A percentile compares a stretch with the other conserved stretches of the same genome.
Conservation (phyloP, 331 rosid genomes). For the Erythrophleum ivorense region DNA sequence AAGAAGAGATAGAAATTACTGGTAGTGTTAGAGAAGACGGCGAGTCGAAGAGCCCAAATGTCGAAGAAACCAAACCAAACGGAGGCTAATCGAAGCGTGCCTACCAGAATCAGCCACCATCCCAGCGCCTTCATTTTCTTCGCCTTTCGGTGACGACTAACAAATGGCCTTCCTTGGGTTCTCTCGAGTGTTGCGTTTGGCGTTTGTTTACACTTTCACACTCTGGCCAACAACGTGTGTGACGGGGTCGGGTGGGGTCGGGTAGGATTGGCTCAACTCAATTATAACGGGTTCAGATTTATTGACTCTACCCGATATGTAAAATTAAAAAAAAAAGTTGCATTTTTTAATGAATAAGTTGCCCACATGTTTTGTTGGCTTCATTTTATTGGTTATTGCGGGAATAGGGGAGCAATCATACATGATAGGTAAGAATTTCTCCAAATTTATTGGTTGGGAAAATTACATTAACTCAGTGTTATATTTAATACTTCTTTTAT, state of each 20-base stretch:
- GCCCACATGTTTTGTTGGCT: neutral
- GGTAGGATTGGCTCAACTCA: neutral
- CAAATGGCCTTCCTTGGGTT: neutral
- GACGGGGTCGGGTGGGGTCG: neutral
- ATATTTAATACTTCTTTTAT: no score
- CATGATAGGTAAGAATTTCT: neutral
- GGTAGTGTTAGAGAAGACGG: constrained; percentile 71
- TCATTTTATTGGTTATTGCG: neutral
- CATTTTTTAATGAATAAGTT: neutral
- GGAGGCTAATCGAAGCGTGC: constrained; percentile 83
- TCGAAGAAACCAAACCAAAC: constrained; percentile 95
- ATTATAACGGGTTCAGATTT: neutral
- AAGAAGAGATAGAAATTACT: constrained; percentile 48
- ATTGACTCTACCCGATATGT: neutral
- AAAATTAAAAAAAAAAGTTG: no score
- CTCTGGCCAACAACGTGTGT: neutral
- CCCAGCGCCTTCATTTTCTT: constrained; percentile 72
- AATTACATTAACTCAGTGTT: no score
- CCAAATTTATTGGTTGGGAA: neutral
- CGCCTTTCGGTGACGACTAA: neutral
- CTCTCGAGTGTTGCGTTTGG: neutral
- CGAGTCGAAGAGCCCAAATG: constrained; percentile 88
- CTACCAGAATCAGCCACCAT: constrained; percentile 84
- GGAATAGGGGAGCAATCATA: neutral
- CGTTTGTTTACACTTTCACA: neutral